A percentile compares a stretch with the other conserved stretches of the same genome.
Conservation (phyloP, 345 rosid species). For the Aquilaria yunnanensis region DNA sequence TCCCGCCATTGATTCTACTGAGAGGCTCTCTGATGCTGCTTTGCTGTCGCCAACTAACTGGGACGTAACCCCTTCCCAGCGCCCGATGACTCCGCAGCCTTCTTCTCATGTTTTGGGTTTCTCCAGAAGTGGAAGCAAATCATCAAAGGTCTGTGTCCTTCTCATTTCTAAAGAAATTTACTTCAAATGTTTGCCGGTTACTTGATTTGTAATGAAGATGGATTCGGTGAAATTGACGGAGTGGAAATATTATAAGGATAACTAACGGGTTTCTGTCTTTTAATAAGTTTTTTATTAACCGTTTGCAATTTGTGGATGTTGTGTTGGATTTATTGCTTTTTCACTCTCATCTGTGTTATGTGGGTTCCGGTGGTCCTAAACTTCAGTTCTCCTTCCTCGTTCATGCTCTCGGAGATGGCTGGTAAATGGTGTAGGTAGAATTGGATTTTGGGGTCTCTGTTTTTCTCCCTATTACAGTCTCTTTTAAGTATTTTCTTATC, state of each 20-base stretch:
- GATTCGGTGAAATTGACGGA: neutral
- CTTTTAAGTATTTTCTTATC: no score
- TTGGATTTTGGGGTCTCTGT: no score
- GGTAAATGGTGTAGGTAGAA: no score
- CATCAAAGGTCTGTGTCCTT: constrained; percentile 67
- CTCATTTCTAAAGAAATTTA: neutral
- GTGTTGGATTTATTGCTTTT: constrained; percentile 8
- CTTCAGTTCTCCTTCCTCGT: no score
- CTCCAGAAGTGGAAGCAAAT: constrained; percentile 66
- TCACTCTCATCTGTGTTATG: neutral
- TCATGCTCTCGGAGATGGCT: no score
- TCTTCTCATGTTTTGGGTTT: constrained; percentile 70
- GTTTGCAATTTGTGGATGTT: neutral
- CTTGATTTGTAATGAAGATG: constrained; percentile 1
- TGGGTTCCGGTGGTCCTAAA: neutral
- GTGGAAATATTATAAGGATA: no score
- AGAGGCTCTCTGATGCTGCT: constrained; percentile 77
- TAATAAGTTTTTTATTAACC: neutral
- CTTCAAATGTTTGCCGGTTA: constrained; percentile 1
- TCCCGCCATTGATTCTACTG: constrained; percentile 33
- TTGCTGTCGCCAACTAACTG: constrained; percentile 61
- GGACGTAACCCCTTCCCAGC: constrained; percentile 27
- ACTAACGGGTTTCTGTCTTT: no score
- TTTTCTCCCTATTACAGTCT: no score
- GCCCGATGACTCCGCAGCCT: constrained; percentile 78